A percentile compares a stretch with the other conserved stretches of the same genome.
These are phyloP conservation scores for Serpula lacrymans DNA, from an alignment of 768 basidiomycete species.

Conservation along the genomic window DNA sequence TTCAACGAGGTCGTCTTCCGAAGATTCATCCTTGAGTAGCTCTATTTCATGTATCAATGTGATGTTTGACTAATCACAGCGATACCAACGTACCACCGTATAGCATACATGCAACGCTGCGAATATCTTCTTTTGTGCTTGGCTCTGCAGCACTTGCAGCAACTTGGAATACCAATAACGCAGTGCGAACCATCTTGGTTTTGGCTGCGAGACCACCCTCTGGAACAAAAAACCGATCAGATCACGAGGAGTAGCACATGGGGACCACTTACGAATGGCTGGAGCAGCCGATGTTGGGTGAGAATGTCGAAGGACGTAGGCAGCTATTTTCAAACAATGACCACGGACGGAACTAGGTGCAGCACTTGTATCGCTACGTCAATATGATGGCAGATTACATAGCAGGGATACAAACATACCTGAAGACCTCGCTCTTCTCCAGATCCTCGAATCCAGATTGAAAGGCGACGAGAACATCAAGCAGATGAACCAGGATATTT, in stretches of 20 bases:
- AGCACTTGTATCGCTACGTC: constrained; percentile 5
- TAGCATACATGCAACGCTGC: constrained; percentile 73
- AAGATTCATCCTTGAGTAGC: constrained; percentile 81
- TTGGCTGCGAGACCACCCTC: constrained; percentile 56
- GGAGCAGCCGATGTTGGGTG: constrained; percentile 54
- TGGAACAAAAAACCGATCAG: constrained; percentile 13
- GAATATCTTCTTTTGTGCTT: constrained; percentile 66
- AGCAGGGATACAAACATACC: background rate
- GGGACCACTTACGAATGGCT: constrained; percentile 42
- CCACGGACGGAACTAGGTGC: constrained; percentile 34
- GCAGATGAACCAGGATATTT: constrained; percentile 62
- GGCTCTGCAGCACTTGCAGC: constrained; percentile 57
- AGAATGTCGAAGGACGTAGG: constrained; percentile 72
- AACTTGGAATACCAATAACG: constrained; percentile 58
- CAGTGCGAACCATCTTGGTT: constrained; percentile 58
- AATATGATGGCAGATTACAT: background rate
- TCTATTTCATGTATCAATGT: constrained; percentile 39
- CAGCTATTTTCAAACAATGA: constrained; percentile 81
- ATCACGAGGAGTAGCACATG: constrained; percentile 8
- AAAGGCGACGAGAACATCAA: constrained; percentile 64
- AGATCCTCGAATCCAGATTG: constrained; percentile 22
- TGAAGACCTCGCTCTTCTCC: constrained; percentile 13
- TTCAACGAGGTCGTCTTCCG: constrained; percentile 74
- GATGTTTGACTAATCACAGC: background rate
- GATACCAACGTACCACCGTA: constrained; percentile 58